Conservation (phyloP, 2,329 filamentous ascomycete species). For the Penicillium sp. region DNA sequence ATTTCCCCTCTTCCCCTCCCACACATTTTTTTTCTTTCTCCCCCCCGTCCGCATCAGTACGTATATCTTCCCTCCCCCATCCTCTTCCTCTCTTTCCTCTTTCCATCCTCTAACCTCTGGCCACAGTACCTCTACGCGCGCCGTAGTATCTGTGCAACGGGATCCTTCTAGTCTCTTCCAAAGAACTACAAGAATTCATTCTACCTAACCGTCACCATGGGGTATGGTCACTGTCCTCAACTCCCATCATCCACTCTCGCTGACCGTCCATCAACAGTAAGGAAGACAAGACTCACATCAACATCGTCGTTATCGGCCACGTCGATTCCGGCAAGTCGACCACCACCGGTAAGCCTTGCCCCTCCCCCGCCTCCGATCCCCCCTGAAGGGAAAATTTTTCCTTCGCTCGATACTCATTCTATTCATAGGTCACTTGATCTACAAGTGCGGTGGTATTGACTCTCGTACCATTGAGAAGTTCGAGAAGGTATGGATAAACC, state of each 20-base stretch:
- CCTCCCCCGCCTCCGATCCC: slow-evolving; percentile 32
- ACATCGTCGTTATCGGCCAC: slow-evolving; percentile 98
- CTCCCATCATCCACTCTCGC: slow-evolving; percentile 1
- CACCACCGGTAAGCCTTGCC: slow-evolving; percentile 67
- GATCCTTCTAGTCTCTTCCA: slow-evolving; percentile 45
- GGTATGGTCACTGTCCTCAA: slow-evolving; percentile 44
- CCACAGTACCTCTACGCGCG: slow-evolving; percentile 49
- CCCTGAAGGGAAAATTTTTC: not conserved
- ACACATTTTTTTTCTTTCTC: slow-evolving; percentile 37
- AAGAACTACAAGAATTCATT: slow-evolving; percentile 45
- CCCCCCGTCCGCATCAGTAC: slow-evolving; percentile 44
- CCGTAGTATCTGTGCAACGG: slow-evolving; percentile 49
- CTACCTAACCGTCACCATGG: slow-evolving; percentile 52
- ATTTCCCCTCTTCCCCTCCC: slow-evolving; percentile 40
- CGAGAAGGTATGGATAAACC: slow-evolving; percentile 76
- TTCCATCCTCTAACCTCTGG: slow-evolving; percentile 23
- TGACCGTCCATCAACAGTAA: slow-evolving; percentile 56
- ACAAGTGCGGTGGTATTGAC: slow-evolving; percentile 99
- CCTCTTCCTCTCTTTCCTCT: slow-evolving; percentile 13
- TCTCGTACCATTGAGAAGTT: slow-evolving; percentile 99
- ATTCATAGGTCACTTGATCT: slow-evolving; percentile 80
- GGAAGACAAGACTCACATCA: slow-evolving; percentile 92
- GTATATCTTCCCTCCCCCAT: slow-evolving; percentile 35
- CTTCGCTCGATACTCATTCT: slow-evolving; percentile 2
- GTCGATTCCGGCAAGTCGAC: slow-evolving; percentile 99